These are phyloP conservation scores for Penicillium aurantiogriseum DNA, from an alignment of 2,329 filamentous ascomycete species.

Conservation along the genomic window DNA sequence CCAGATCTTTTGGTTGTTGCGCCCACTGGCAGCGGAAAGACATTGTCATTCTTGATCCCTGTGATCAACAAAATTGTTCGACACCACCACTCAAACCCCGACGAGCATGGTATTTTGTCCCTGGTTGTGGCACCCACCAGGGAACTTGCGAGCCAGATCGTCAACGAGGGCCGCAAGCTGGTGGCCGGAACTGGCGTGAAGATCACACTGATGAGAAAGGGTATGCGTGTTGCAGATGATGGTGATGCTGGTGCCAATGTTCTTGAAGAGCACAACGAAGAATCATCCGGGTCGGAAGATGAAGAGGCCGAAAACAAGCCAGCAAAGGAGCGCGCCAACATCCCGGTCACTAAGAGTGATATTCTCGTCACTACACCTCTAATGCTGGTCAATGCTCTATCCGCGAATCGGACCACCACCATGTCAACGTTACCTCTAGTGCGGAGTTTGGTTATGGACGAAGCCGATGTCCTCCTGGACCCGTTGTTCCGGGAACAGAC, in stretches of 20 bases:
- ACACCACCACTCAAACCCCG: conserved; percentile 49
- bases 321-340: conserved; percentile 32
- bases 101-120: conserved; percentile 61
- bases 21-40: conserved; percentile 96
- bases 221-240: conserved; percentile 62
- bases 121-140: conserved; percentile 76
- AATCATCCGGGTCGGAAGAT: conserved; percentile 40
- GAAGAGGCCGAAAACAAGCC: conserved; percentile 28
- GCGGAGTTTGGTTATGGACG: conserved; percentile 76
- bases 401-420: conserved; percentile 46
- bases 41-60: conserved; percentile 86
- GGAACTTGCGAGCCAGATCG: conserved; percentile 78
- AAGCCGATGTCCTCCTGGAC: conserved; percentile 92
- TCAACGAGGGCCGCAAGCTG: conserved; percentile 79
- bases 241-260: conserved; percentile 42
- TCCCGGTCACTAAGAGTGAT: conserved; percentile 67
- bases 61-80: conserved; percentile 73
- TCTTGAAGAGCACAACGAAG: conserved; percentile 41
- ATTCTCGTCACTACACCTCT: conserved; percentile 79
- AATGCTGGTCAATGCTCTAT: conserved; percentile 71
- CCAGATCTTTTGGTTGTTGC: conserved; percentile 85
- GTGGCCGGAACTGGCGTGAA: conserved; percentile 73
- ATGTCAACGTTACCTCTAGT: conserved; percentile 62
- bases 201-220: conserved; percentile 79
- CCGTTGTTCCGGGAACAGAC: conserved; percentile 88